Evolutionary conservation across 768 basidiomycete genomes (phyloP).

Genomic region (Cystobasidium ongulense): DNA sequence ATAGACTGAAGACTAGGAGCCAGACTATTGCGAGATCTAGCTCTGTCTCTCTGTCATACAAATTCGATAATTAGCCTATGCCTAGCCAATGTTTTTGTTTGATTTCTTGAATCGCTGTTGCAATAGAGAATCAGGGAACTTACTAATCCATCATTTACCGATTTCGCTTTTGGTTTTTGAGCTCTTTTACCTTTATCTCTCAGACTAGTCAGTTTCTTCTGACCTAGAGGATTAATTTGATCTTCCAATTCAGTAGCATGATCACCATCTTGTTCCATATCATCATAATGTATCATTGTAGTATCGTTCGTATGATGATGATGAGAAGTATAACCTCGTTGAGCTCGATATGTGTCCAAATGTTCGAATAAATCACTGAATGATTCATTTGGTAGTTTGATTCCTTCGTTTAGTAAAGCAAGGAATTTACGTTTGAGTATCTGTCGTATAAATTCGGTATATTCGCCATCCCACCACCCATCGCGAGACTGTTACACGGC

Average conservation of each 20-base stretch:
- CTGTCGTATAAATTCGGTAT: slow-evolving; percentile 72
- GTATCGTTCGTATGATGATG: not conserved
- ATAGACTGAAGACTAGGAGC: no score
- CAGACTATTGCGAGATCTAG: no score
- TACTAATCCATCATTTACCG: not conserved
- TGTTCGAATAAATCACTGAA: slow-evolving; percentile 11
- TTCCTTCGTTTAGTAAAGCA: slow-evolving; percentile 65
- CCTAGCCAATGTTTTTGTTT: no score
- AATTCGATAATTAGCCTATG: no score
- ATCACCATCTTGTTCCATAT: not conserved
- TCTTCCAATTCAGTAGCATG: not conserved
- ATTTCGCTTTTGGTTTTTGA: not conserved
- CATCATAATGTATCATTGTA: not conserved
- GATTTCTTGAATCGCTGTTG: no score
- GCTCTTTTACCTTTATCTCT: not conserved
- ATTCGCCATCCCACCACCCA: slow-evolving; percentile 75
- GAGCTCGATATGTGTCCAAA: not conserved
- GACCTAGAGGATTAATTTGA: not conserved
- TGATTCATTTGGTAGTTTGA: slow-evolving; percentile 49
- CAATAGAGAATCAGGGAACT: no score
- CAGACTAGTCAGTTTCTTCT: not conserved
- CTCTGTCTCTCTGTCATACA: no score
- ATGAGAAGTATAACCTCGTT: not conserved
- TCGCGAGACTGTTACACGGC: slow-evolving; percentile 58
- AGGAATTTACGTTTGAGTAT: slow-evolving; percentile 73